Percentiles rank a stretch among this genome's conserved stretches.
Conservation (phyloP, 768 basidiomycete species). For the Xerocomus potaroensis region DNA sequence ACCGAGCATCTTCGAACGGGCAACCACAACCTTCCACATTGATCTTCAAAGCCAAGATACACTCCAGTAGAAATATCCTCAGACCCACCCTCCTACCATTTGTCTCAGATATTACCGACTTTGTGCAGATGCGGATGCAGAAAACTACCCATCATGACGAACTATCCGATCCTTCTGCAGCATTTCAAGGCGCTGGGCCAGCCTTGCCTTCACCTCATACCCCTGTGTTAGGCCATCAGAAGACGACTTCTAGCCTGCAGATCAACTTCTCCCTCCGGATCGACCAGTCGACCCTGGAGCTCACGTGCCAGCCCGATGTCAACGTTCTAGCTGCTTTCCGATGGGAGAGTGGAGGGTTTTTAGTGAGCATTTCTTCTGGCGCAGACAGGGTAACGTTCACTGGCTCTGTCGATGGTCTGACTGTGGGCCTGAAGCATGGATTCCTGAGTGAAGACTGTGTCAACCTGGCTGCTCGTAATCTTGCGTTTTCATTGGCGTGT, state of each 20-base stretch:
- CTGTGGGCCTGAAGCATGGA: conserved; percentile 77
- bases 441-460: conserved; percentile 82
- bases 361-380: conserved; percentile 72
- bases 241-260: conserved; percentile 51
- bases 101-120: conserved; percentile 67
- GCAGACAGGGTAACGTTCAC: conserved; percentile 69
- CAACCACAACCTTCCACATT: conserved; percentile 52
- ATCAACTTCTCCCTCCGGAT: conserved; percentile 88
- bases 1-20: conserved; percentile 51
- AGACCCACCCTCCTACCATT: conserved; percentile 83
- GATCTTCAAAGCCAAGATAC: conserved; percentile 83
- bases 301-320: conserved; percentile 88
- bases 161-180: conserved; percentile 9
- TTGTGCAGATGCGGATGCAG: conserved; percentile 67
- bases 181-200: conserved; percentile 5
- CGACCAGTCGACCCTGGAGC: conserved; percentile 79
- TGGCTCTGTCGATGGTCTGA: conserved; percentile 77
- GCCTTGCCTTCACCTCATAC: conserved; percentile 18
- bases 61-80: conserved; percentile 83
- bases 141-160: conserved; percentile 36
- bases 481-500: conserved; percentile 73
- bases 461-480: conserved; percentile 74
- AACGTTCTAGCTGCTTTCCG: conserved; percentile 86
- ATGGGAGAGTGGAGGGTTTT: conserved; percentile 94
- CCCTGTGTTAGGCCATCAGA: conserved; percentile 9